Conservation (phyloP, 192 early-diverging fungal species). For the Martensiomyces pterosporus region DNA sequence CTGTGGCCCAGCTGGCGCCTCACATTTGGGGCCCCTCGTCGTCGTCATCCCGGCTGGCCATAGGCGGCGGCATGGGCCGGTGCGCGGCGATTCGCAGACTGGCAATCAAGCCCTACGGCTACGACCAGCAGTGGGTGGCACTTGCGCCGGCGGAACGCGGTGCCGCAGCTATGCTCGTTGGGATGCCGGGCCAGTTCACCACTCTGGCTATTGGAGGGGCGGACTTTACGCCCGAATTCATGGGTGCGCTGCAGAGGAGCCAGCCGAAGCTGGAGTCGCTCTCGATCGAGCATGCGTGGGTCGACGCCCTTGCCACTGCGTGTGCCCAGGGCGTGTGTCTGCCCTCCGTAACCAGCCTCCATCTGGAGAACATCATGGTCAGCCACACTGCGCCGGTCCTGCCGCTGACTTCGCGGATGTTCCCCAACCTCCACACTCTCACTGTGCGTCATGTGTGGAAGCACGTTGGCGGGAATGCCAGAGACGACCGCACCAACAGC, state of each 20-base stretch:
- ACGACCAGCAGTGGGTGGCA: conserved; percentile 37
- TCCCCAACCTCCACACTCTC: conserved; percentile 25
- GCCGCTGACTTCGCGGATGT: conserved; percentile 21
- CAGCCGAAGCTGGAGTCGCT: conserved; percentile 23
- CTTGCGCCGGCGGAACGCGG: conserved; percentile 28
- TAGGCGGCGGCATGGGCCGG: too few relatives aligned
- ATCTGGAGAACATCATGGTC: conserved; percentile 35
- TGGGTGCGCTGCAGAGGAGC: conserved; percentile 18
- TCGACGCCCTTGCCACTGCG: conserved; percentile 11
- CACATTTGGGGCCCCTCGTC: conserved; percentile 5
- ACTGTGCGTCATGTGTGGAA: conserved; percentile 41
- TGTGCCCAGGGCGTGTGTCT: conserved; percentile 4
- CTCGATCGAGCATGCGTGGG: conserved; percentile 31
- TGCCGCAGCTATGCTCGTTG: conserved; percentile 10
- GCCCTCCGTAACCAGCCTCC: conserved; percentile 15
- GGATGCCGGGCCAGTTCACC: conserved; percentile 21
- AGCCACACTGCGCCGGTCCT: conserved; percentile 6
- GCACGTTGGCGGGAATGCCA: too few relatives aligned
- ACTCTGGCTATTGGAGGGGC: conserved; percentile 28
- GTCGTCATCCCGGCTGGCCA: too few relatives aligned
- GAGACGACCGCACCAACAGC: conserved; percentile 5
- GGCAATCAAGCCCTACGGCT: conserved; percentile 37
- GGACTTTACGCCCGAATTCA: conserved; percentile 32
- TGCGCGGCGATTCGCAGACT: conserved; percentile 16
- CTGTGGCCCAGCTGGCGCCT: conserved; percentile 8